Conservation (phyloP, 495 filamentous ascomycete genomes). For the Penicillium silybi region DNA sequence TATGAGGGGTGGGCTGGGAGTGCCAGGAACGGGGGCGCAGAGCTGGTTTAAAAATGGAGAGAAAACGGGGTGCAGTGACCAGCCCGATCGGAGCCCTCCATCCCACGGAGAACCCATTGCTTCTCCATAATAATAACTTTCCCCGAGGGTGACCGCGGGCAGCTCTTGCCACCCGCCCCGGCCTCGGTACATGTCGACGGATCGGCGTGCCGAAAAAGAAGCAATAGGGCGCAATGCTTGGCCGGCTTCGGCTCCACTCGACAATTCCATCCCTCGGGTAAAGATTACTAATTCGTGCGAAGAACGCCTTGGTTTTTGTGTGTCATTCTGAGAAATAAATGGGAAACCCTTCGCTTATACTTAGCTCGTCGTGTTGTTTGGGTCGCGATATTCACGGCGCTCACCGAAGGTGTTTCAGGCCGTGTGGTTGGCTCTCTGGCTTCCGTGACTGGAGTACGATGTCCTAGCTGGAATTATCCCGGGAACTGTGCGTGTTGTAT, state of each 20-base stretch:
- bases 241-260: slow-evolving; percentile 11
- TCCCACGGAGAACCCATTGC: neutral
- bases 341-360: neutral
- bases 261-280: slow-evolving; percentile 4
- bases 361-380: neutral
- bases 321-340: neutral
- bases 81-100: slow-evolving; percentile 1
- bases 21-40: neutral
- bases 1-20: neutral
- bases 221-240: slow-evolving; percentile 17
- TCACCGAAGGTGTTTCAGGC: too few species aligned
- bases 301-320: neutral
- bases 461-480: too few species aligned
- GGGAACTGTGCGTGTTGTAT: too few species aligned
- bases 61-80: neutral
- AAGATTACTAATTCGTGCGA: slow-evolving; percentile 2
- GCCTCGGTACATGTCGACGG: neutral
- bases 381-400: too few species aligned
- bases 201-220: slow-evolving; percentile 20
- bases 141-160: slow-evolving; percentile 6
- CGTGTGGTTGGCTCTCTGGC: too few species aligned
- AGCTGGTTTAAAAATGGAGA: neutral
- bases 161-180: slow-evolving; percentile 1
- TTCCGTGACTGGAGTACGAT: too few species aligned
- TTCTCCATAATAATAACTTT: slow-evolving; percentile 9